Evolutionary conservation across 2,329 filamentous ascomycete species (phyloP), one percentile per base, ranked within the genome.

Genomic region (Berkeleyomyces rouxiae): DNA sequence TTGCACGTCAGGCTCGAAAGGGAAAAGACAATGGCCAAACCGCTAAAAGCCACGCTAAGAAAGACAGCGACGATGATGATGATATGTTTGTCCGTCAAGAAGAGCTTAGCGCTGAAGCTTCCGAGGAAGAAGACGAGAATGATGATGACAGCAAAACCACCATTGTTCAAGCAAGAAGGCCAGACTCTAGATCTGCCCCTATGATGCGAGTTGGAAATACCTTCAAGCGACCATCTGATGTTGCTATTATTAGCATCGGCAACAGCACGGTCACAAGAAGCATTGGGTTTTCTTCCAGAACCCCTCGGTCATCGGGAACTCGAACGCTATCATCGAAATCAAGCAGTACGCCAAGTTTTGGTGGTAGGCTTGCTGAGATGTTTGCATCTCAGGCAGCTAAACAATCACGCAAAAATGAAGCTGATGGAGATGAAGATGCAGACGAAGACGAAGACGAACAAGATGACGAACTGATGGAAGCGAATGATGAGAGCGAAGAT

Each of bases 231-330:
- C 74, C 79, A 1, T 79, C 80, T 37, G 84, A 88, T 68, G 75
- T 85, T 60, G 87, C 87, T 23, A 88, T 86, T 1, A 87, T 92
- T 58, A 90, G 86, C 0, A 82, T 92, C 61, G 88, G 87, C 1
- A 78, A 84, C 65, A 79, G 78, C 55, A 88, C 84, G 0, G 78
- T 83, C 4, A 85, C 82, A 0, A 84, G 83, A 23, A 78, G 83
- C 40, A 78, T 90, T 67, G 85, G 86, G 1, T 40, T 36, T 10
- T 51, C 46, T 3, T 36, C 59, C 23, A 33, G 13, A n/a, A 40
- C 46, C 10, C 46, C 46, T 39, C 37, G 59, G 10, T 51, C 46
- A 43, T 16, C 36, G 31, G 46, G 43, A 36, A n/a, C 61, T 33
- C 44, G 49, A 9, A 47, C 16, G 31, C 61, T 46, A 5, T 2